Base-by-base conservation (phyloP, 1,284 basidiomycete genomes). In the Tilletia caries region DNA sequence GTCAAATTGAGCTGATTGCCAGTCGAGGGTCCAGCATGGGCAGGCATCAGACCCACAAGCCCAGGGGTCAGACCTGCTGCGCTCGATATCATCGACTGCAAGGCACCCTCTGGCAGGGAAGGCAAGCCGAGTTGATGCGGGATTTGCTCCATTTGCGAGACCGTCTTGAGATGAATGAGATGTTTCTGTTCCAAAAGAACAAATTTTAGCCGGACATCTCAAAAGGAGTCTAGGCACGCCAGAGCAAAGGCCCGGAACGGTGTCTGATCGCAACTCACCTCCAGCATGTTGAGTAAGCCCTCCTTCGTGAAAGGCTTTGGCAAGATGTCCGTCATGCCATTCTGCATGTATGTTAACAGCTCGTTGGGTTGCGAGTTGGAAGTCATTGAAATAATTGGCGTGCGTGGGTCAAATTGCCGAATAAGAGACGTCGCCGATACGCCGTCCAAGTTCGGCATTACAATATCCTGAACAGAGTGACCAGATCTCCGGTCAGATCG, bases 301-400 rank as follows among this genome's bases (percentile, higher is more conserved):
- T 95, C 90, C 83, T 94, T 93, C 18, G 92, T 95, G 85, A 98
- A 98, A 1, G 95, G 95, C 84, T 98, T 98, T 8, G 94, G 91
- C n/a, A 97, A 86, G 70, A 96, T 91, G 84, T 97, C 95, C 83
- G 95, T 97, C 95, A 97, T 97, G 27, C 88, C 91, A 52, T 89
- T 89, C 10, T 90, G 90, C 84, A 92, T 92, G 82, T 95, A 95
- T n/a, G 90, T 92, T 87, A 93, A 89, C 75, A 95, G 89, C 80
- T 95, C 92, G 78, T 89, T 89, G 25, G 94, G 93, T 75, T 92
- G 91, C 67, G 91, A 92, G 83, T 95, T 96, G 80, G 90, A 91
- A 67, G 93, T 96, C 93, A 97, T 96, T 18, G 92, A 94, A 78
- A 97, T 96, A 83, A 96, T 96, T 1, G 95, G 95, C 64, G 95